A percentile compares a stretch with the other conserved stretches of the same genome.
Conservation (phyloP, 345 rosid species). For the Dimocarpus longan region DNA sequence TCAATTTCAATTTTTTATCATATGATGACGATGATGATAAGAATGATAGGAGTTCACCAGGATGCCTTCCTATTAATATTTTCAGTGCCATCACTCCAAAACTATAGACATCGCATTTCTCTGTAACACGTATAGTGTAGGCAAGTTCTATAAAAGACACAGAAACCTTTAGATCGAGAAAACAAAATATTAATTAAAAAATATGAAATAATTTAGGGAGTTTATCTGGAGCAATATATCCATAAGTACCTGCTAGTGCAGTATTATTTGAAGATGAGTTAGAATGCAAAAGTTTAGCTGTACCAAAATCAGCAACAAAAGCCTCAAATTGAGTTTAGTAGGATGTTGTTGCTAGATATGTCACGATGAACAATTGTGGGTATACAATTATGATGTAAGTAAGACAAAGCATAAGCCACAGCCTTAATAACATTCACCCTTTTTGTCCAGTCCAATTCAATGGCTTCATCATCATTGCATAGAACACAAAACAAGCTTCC, state of each 20-base stretch:
- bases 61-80: constrained; percentile 22
- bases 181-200: too few relatives aligned
- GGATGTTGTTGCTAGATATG: constrained; percentile 26
- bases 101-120: constrained; percentile 22
- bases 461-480: neutral
- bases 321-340: constrained; percentile 16
- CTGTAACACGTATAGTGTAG: neutral
- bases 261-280: constrained; percentile 16
- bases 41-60: constrained; percentile 11
- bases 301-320: constrained; percentile 26
- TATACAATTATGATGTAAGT: constrained; percentile 22
- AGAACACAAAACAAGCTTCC: too few relatives aligned
- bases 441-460: constrained; percentile 19
- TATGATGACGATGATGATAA: neutral
- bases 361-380: constrained; percentile 25
- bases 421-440: constrained; percentile 21
- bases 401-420: constrained; percentile 16
- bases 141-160: neutral
- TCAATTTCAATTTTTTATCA: neutral
- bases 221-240: constrained; percentile 25
- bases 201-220: neutral
- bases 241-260: neutral
- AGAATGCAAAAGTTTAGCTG: neutral
- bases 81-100: constrained; percentile 22
- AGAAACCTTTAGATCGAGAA: too few relatives aligned